Percentiles rank a stretch among this genome's conserved stretches.
These are phyloP conservation scores for Silene conica DNA, from an alignment of 148 eudicot species.

Conservation along the genomic window DNA sequence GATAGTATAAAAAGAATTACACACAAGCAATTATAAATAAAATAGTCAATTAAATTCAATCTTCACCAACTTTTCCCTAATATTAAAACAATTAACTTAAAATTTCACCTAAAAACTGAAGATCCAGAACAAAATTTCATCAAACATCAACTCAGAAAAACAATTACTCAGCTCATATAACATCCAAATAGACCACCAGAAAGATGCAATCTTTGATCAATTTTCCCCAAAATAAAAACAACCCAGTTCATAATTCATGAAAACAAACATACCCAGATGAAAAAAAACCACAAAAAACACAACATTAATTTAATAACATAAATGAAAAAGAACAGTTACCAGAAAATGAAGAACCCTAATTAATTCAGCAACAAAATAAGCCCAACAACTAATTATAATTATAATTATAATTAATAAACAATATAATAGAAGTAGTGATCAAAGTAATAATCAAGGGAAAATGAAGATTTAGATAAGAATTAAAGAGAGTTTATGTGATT, in stretches of 20 bases:
- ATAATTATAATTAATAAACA: background rate
- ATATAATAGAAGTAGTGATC: background rate
- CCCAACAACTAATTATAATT: background rate
- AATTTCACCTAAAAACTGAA: conserved; percentile 13
- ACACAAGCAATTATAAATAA: background rate
- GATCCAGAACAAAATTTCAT: conserved; percentile 21
- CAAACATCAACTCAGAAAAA: background rate
- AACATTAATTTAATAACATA: background rate
- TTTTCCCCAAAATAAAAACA: background rate
- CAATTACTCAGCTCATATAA: background rate
- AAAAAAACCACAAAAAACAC: background rate
- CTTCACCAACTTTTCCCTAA: background rate
- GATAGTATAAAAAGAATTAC: background rate
- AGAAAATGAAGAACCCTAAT: conserved; percentile 18
- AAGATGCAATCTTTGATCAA: background rate
- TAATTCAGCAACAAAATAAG: background rate
- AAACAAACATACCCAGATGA: conserved; percentile 17
- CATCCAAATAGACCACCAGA: background rate
- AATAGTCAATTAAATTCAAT: background rate
- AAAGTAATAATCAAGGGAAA: conserved; percentile 1
- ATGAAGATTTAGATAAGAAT: too few relatives aligned
- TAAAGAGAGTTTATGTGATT: background rate
- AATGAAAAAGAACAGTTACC: conserved; percentile 9
- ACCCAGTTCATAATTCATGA: conserved; percentile 1
- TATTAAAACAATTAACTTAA: background rate